These are phyloP conservation scores for Sarocladiaceae sp. DNA, from an alignment of 2,329 filamentous ascomycete species.

Conservation along the genomic window DNA sequence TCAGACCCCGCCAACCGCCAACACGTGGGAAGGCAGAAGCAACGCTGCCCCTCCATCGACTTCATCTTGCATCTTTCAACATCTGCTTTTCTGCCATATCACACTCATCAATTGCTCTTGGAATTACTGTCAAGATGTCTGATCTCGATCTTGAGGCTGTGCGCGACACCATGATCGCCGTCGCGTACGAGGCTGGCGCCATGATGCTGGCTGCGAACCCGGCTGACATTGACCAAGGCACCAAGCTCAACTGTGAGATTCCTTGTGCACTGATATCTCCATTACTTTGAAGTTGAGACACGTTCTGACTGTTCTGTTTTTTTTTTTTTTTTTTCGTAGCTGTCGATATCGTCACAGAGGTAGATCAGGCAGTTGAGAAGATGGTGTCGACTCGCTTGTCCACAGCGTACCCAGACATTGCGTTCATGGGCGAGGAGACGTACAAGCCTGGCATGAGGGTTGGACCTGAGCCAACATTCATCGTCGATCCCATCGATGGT, in stretches of 20 bases:
- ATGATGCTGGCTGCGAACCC: constrained; percentile 60
- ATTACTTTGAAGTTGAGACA: not conserved
- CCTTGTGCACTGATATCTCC: not conserved
- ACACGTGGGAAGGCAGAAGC: too few relatives aligned
- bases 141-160: constrained; percentile 54
- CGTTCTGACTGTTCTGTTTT: not conserved
- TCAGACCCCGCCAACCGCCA: too few relatives aligned
- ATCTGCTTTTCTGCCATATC: not conserved
- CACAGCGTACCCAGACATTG: constrained; percentile 45
- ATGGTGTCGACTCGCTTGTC: constrained; percentile 51
- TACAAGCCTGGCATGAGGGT: constrained; percentile 60
- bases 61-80: not conserved
- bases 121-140: constrained; percentile 48
- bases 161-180: constrained; percentile 51
- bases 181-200: constrained; percentile 57
- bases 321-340: constrained; percentile 31
- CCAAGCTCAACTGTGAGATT: constrained; percentile 58
- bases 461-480: constrained; percentile 64
- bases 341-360: constrained; percentile 63
- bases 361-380: constrained; percentile 58
- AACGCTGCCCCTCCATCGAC: too few relatives aligned
- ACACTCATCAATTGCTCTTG: not conserved
- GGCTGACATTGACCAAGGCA: constrained; percentile 48
- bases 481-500: constrained; percentile 78
- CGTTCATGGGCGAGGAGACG: constrained; percentile 73